These are phyloP conservation scores for Eragrostis curvula DNA, from an alignment of 176 grass and related monocot species.

Conservation along the genomic window DNA sequence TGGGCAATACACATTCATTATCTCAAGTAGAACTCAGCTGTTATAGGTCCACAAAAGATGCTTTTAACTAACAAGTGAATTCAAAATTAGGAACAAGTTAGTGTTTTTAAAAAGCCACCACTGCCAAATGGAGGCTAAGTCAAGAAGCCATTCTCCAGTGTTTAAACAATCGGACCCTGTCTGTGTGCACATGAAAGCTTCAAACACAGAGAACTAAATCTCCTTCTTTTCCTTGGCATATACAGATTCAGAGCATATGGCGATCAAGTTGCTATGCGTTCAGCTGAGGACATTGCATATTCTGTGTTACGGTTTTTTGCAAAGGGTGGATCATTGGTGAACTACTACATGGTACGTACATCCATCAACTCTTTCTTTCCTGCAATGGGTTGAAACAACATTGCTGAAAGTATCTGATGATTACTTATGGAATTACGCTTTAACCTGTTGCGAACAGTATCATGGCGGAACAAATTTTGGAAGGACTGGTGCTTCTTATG, in stretches of 20 bases:
- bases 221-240: slow-evolving; percentile 13
- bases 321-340: slow-evolving; percentile 74
- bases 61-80: background rate
- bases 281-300: slow-evolving; percentile 92
- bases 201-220: slow-evolving; percentile 26
- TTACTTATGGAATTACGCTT: slow-evolving; percentile 36
- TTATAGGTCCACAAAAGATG: slow-evolving; percentile 2
- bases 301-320: slow-evolving; percentile 84
- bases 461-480: slow-evolving; percentile 98
- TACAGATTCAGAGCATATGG: slow-evolving; percentile 84
- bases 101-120: background rate
- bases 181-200: background rate
- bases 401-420: background rate
- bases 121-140: background rate
- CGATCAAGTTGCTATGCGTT: slow-evolving; percentile 76
- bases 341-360: slow-evolving; percentile 89
- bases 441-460: slow-evolving; percentile 54
- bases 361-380: slow-evolving; percentile 10
- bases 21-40: background rate
- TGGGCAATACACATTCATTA: background rate
- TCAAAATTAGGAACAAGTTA: background rate
- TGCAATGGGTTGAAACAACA: slow-evolving; percentile 6
- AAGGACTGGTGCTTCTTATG: slow-evolving; percentile 74
- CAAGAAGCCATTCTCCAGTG: background rate
- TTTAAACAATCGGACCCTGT: background rate